These are phyloP conservation scores for Globisporangium radiosum DNA, from an alignment of 352 stramenopile genomes.

Conservation along the genomic window DNA sequence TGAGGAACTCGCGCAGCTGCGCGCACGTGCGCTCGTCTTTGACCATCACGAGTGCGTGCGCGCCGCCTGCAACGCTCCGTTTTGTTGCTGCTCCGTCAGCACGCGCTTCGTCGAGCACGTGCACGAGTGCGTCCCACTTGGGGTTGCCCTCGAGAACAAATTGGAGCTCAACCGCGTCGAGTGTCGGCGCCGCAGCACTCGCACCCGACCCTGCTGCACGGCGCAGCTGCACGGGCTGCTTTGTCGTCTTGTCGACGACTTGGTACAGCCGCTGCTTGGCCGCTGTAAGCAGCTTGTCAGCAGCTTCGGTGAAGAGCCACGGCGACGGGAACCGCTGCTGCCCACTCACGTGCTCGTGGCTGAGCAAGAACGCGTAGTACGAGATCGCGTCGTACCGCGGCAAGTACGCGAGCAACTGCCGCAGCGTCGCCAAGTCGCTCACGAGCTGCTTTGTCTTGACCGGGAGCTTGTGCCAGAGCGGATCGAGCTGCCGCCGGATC, in stretches of 20 bases:
- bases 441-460: slow-evolving; percentile 93
- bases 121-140: slow-evolving; percentile 91
- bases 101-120: slow-evolving; percentile 88
- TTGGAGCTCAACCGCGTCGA: slow-evolving; percentile 38
- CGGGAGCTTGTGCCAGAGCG: slow-evolving; percentile 94
- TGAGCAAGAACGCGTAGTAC: slow-evolving; percentile 93
- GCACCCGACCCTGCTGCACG: slow-evolving; percentile 5
- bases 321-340: slow-evolving; percentile 83
- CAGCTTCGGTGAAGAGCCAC: slow-evolving; percentile 93
- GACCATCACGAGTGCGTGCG: slow-evolving; percentile 76
- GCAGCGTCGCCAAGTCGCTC: slow-evolving; percentile 65
- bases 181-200: slow-evolving; percentile 3
- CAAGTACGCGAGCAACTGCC: slow-evolving; percentile 88
- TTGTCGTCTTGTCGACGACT: slow-evolving; percentile 55
- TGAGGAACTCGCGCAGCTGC: slow-evolving; percentile 80
- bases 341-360: slow-evolving; percentile 85
- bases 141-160: slow-evolving; percentile 87
- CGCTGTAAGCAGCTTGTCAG: slow-evolving; percentile 89
- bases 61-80: slow-evolving; percentile 25
- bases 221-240: slow-evolving; percentile 31
- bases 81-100: slow-evolving; percentile 7
- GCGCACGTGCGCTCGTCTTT: slow-evolving; percentile 84
- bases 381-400: slow-evolving; percentile 95
- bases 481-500: slow-evolving; percentile 90
- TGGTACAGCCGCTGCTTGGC: slow-evolving; percentile 92